A percentile compares a stretch with the other conserved stretches of the same genome.
Conservation (phyloP, 192 early-diverging fungal genomes). For the Mortierella alpina region DNA sequence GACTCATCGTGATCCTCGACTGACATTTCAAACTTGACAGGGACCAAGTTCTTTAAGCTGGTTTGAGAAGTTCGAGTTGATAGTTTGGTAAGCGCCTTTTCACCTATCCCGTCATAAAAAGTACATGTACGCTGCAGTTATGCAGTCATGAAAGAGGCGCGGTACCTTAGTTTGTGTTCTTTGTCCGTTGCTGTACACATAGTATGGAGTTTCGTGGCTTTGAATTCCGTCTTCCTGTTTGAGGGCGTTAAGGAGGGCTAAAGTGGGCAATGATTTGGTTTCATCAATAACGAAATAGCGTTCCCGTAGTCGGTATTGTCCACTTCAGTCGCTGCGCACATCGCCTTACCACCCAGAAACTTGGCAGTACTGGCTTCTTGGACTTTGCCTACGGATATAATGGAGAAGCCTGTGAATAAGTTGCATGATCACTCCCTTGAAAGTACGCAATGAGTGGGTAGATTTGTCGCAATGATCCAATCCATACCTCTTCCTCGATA, state of each 20-base stretch:
- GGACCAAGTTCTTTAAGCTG: constrained; percentile 75
- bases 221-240: constrained; percentile 62
- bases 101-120: background rate
- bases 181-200: constrained; percentile 73
- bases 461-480: no score
- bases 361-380: constrained; percentile 55
- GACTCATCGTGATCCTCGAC: constrained; percentile 57
- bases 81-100: background rate
- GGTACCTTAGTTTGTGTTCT: constrained; percentile 72
- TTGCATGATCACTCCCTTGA: background rate
- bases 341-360: constrained; percentile 77
- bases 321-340: background rate
- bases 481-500: constrained; percentile 43
- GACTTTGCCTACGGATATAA: constrained; percentile 25
- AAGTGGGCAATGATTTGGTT: constrained; percentile 1
- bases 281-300: background rate
- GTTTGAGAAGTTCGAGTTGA: background rate
- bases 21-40: constrained; percentile 68
- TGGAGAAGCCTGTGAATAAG: no score
- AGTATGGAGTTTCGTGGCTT: constrained; percentile 66
- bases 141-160: background rate
- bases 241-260: constrained; percentile 80
- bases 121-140: background rate
- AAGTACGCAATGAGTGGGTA: background rate
- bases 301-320: no score